phyloP scores from a whole-genome alignment of 257 asterid genomes.

The Solanum neorickii region DNA sequence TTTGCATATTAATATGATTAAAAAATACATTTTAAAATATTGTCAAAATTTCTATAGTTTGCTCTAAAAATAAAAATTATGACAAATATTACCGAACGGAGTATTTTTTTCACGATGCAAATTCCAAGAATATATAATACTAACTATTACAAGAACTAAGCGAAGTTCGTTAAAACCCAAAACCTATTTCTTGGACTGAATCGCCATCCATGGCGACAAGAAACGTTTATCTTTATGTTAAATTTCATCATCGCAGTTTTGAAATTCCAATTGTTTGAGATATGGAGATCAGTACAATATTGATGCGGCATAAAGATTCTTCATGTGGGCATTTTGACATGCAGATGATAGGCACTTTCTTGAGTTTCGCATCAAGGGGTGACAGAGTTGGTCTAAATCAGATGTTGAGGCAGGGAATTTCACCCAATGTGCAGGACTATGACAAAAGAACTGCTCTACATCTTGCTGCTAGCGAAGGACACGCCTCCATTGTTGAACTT shows the following conservation, averaged over 20 bases:
- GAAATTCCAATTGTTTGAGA: background rate
- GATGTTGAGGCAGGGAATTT: slow-evolving; percentile 38
- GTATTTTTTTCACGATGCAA: background rate
- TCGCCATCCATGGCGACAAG: background rate
- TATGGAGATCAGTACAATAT: background rate
- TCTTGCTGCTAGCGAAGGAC: slow-evolving; percentile 64
- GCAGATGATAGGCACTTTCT: slow-evolving; percentile 44
- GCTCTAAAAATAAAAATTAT: too few species aligned
- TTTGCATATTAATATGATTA: too few species aligned
- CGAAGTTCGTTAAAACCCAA: background rate
- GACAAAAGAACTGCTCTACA: slow-evolving; percentile 52
- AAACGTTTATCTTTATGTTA: background rate
- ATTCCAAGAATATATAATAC: background rate
- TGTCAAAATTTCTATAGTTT: too few species aligned
- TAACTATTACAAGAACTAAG: background rate
- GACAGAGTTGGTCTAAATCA: slow-evolving; percentile 54
- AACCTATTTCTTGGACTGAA: background rate
- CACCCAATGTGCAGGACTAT: slow-evolving; percentile 53
- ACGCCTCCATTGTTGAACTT: slow-evolving; percentile 54
- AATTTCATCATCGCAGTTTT: background rate
- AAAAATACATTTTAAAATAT: too few species aligned
- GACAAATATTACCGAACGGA: too few species aligned
- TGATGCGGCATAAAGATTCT: slow-evolving; percentile 9
- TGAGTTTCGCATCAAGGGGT: slow-evolving; percentile 58
- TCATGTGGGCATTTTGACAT: slow-evolving; percentile 21